Percentiles rank a stretch among this genome's conserved stretches.
phyloP scores from a whole-genome alignment of 2,329 filamentous ascomycete genomes.

The Diaporthe australafricana region DNA sequence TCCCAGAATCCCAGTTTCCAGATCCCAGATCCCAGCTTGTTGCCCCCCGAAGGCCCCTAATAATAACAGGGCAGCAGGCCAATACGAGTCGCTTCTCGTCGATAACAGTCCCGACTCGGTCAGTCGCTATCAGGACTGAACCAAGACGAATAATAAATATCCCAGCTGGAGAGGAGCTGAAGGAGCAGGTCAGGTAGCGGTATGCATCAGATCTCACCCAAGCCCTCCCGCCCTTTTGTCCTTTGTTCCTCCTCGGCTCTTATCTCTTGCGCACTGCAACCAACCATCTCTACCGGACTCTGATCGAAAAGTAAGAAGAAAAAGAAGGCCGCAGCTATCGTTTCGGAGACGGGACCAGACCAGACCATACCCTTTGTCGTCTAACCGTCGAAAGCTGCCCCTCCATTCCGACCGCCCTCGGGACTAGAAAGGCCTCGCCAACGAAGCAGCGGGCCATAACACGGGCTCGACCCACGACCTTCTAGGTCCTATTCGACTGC shows the following conservation, averaged over 20 bases:
- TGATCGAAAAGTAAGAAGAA: constrained; percentile 10
- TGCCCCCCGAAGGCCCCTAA: constrained; percentile 21
- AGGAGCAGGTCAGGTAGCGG: constrained; percentile 7
- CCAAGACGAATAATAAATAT: constrained; percentile 16
- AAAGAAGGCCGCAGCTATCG: not conserved
- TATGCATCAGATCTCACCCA: constrained; percentile 13
- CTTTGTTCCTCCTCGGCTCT: constrained; percentile 22
- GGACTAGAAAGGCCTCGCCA: constrained; percentile 9
- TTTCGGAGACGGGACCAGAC: not conserved
- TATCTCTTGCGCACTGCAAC: constrained; percentile 8
- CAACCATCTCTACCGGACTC: not conserved
- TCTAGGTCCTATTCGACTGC: not conserved
- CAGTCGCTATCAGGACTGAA: not conserved
- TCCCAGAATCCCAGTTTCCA: not conserved
- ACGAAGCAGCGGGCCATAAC: constrained; percentile 23
- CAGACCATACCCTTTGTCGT: constrained; percentile 1
- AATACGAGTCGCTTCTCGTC: constrained; percentile 14
- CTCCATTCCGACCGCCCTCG: not conserved
- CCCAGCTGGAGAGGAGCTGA: constrained; percentile 28
- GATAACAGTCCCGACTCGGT: not conserved
- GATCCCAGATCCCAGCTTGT: constrained; percentile 17
- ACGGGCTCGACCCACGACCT: not conserved
- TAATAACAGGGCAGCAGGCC: constrained; percentile 27
- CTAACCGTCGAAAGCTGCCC: not conserved
- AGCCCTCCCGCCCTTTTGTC: not conserved